phyloP scores from a whole-genome alignment of 177 flowering plant species.

The Vitis hybrid region DNA sequence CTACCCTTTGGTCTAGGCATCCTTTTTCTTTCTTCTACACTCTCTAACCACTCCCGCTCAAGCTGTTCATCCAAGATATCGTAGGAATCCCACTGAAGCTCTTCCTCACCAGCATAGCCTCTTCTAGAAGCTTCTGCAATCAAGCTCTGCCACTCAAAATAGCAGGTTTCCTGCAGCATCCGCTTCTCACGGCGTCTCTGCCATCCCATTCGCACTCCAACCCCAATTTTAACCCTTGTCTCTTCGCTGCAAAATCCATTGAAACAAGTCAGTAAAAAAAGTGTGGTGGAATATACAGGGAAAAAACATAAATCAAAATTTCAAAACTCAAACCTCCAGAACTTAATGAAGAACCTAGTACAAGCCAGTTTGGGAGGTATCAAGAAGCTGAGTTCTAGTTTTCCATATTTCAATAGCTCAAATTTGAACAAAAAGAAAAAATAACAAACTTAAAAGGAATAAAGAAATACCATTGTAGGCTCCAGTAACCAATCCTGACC shows the following conservation, averaged over 20 bases:
- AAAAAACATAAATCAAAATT: neutral
- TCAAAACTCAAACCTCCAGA: neutral
- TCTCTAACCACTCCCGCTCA: constrained; percentile 63
- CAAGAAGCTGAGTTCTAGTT: neutral
- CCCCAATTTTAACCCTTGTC: constrained; percentile 72
- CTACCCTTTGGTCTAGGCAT: constrained; percentile 49
- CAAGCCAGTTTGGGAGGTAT: neutral
- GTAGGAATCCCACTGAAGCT: constrained; percentile 89
- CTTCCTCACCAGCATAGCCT: constrained; percentile 66
- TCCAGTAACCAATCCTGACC: no score
- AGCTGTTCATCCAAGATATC: constrained; percentile 54
- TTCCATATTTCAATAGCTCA: neutral
- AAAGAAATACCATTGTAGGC: neutral
- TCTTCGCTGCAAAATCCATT: constrained; percentile 52
- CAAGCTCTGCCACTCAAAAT: constrained; percentile 78
- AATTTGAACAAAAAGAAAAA: neutral
- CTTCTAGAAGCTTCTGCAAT: constrained; percentile 80
- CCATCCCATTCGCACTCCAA: constrained; percentile 81
- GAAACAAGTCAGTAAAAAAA: neutral
- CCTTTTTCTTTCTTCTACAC: constrained; percentile 56
- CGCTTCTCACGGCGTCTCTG: constrained; percentile 60
- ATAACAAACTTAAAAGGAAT: neutral
- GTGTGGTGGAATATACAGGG: neutral
- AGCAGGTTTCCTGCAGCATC: constrained; percentile 70
- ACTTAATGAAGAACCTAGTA: neutral